Conservation (phyloP, 441 rosid genomes). For the Jatropha podagrica region DNA sequence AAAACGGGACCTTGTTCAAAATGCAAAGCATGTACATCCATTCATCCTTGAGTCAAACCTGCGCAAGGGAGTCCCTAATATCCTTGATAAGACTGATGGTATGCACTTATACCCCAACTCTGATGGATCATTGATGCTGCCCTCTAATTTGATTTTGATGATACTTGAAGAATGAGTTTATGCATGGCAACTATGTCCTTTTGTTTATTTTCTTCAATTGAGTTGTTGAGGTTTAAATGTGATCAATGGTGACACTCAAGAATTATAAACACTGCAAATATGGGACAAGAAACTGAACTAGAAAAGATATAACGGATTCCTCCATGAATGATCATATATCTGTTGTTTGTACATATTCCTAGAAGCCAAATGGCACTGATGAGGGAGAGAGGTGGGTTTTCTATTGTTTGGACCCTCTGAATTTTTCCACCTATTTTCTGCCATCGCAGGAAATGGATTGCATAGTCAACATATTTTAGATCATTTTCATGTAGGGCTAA, state of each 20-base stretch:
- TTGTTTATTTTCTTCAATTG: neutral
- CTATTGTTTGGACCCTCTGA: neutral
- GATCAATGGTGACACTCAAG: neutral
- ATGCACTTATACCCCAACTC: slow-evolving; percentile 20
- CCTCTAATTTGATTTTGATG: slow-evolving; percentile 8
- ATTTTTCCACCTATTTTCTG: neutral
- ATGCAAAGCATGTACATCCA: slow-evolving; percentile 62
- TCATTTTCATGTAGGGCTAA: neutral
- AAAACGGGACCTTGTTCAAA: slow-evolving; percentile 49
- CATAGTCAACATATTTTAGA: neutral
- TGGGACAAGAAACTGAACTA: neutral
- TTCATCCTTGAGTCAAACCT: slow-evolving; percentile 52
- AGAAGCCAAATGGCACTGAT: neutral
- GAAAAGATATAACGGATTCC: neutral
- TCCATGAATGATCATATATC: neutral
- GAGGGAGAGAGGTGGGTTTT: neutral
- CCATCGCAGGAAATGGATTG: neutral
- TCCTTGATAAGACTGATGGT: slow-evolving; percentile 66
- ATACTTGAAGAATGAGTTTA: neutral
- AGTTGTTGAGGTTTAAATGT: neutral
- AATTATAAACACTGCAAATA: neutral
- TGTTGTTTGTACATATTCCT: neutral
- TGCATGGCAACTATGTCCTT: neutral
- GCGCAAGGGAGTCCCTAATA: slow-evolving; percentile 43
- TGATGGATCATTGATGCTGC: slow-evolving; percentile 13